Conservation (phyloP, 305 asterid species). For the Euphrasia arctica region DNA sequence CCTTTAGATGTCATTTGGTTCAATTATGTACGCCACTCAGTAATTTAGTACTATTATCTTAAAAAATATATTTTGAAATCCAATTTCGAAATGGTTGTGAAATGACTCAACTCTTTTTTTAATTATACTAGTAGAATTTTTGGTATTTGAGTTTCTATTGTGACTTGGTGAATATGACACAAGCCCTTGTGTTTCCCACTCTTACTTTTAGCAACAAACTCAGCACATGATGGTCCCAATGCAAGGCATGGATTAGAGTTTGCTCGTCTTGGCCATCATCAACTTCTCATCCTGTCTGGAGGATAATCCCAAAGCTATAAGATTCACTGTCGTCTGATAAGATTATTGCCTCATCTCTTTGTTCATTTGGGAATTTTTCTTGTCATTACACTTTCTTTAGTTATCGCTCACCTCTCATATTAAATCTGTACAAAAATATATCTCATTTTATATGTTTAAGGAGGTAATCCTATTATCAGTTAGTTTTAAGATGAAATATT, state of each 20-base stretch:
- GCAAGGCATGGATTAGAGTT: slow-evolving; percentile 50
- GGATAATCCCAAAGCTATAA: neutral
- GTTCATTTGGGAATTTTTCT: neutral
- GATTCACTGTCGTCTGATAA: neutral
- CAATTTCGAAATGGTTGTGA: neutral
- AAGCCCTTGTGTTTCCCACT: slow-evolving; percentile 15
- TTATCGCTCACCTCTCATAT: no score
- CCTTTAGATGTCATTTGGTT: neutral
- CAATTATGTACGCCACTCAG: neutral
- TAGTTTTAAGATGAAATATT: no score
- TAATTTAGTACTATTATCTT: no score
- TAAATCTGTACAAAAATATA: no score
- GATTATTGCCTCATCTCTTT: neutral
- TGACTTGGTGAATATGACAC: slow-evolving; percentile 12
- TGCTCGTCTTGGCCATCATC: slow-evolving; percentile 2
- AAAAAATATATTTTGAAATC: no score
- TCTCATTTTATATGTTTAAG: no score
- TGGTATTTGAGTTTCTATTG: slow-evolving; percentile 4
- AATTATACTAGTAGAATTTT: neutral
- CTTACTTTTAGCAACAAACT: slow-evolving; percentile 37
- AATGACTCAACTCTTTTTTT: neutral
- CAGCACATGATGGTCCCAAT: slow-evolving; percentile 60
- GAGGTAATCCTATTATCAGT: no score
- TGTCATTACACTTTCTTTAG: neutral
- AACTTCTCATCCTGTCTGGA: neutral